Base-by-base conservation (phyloP, 352 stramenopile species). In the Bremia lactucae region DNA sequence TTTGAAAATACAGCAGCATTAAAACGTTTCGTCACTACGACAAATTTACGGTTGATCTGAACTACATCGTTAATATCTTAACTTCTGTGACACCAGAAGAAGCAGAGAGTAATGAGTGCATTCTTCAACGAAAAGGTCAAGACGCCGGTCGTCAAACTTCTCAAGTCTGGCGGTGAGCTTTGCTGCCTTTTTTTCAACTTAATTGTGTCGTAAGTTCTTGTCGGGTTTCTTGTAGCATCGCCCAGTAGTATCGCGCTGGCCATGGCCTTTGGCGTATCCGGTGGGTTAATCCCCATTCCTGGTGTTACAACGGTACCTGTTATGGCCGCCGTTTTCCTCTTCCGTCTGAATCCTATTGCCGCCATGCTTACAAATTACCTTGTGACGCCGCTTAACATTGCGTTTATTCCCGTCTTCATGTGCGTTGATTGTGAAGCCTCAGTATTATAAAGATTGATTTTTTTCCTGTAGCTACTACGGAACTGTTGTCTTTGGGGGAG, bases 291-390 rank as follows among this genome's bases (percentile, higher is more conserved):
- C 46, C 77, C 77, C n/a, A 70, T 90, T 35, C 74, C 74, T 23
- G 77, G 77, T 14, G 48, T 87, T 10, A 87, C 74, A 16, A 84
- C 68, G 6, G 47, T 90, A 21, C 77, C 75, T 6, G 68, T 86
- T 20, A 85, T 87, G 71, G 49, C 70, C 11, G 72, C 69, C 36
- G 83, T 87, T 41, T 83, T 84, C 52, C 52, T 86, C 37, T 84
- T 90, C 48, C 57, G 69, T n/a, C 57, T 90, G 21, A 90, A 90
- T 38, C 68, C 77, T 7, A 71, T 87, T 38, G 77, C 77, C 5
- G 68, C 77, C 19, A 87, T 90, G 77, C 70, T 87, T 43, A 86
- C 73, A 2, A 87, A 90, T 49, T 87, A 87, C 54, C 62, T 87
- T 21, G 66, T 67, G 36, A 87, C 77, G 34, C 77, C 77, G 4